phyloP scores from a whole-genome alignment of 2,329 filamentous ascomycete species.

The Cladosporium colombiae region DNA sequence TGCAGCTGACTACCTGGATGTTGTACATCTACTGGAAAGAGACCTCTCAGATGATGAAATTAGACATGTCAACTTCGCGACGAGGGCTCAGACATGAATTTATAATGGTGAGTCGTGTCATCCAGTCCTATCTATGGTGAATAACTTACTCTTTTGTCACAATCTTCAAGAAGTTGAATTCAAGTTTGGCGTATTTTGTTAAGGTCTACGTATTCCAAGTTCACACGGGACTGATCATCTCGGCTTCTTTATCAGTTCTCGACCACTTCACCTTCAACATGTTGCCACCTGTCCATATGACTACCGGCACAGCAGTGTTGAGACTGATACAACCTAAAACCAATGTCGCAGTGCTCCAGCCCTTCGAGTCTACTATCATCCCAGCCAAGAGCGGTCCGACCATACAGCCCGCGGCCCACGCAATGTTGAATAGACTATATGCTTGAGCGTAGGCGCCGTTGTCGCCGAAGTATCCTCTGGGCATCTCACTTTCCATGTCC shows the following conservation, averaged over 20 bases:
- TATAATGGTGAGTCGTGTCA: no score
- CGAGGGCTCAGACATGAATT: no score
- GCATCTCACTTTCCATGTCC: slow-evolving; percentile 54
- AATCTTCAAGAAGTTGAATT: no score
- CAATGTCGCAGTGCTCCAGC: slow-evolving; percentile 52
- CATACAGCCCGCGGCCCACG: slow-evolving; percentile 36
- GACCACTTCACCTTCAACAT: slow-evolving; percentile 36
- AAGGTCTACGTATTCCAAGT: no score
- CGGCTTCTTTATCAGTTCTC: neutral
- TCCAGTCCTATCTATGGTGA: no score
- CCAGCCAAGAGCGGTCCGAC: slow-evolving; percentile 37
- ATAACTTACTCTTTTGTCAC: no score
- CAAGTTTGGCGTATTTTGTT: no score
- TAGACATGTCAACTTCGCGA: no score
- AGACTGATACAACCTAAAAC: slow-evolving; percentile 62
- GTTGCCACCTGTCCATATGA: slow-evolving; percentile 59
- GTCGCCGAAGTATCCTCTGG: slow-evolving; percentile 52
- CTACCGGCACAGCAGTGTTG: slow-evolving; percentile 53
- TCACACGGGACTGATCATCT: no score
- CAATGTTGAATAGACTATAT: slow-evolving; percentile 49
- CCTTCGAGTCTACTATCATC: slow-evolving; percentile 30
- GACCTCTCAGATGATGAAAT: no score
- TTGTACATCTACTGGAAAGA: no score
- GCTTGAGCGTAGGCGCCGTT: slow-evolving; percentile 55
- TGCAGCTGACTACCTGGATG: no score